Evolutionary conservation across 2,329 filamentous ascomycete species (phyloP).

Genomic region (Colletotrichum sp.): DNA sequence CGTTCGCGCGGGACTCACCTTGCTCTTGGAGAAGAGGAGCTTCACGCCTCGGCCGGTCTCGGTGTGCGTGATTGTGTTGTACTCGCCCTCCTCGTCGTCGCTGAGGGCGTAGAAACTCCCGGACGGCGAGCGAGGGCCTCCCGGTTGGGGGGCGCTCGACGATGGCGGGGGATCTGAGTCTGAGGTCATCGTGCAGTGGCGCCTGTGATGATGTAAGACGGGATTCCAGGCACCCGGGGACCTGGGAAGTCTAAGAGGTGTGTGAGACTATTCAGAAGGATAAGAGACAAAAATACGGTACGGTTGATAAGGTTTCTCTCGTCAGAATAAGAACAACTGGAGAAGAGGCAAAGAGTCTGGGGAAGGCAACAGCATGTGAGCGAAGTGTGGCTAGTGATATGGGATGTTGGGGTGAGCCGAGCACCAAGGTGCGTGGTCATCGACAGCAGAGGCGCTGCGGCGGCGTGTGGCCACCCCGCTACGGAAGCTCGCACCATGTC

Average conservation of each 20-base stretch:
- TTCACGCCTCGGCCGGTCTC: slow-evolving; percentile 85
- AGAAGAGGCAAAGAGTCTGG: neutral
- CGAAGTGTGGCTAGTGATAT: slow-evolving; percentile 14
- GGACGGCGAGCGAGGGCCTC: slow-evolving; percentile 69
- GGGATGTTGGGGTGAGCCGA: neutral
- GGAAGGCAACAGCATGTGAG: slow-evolving; percentile 8
- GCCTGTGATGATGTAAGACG: slow-evolving; percentile 3
- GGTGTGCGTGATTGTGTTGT: slow-evolving; percentile 88
- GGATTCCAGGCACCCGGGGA: slow-evolving; percentile 2
- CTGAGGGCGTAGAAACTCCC: slow-evolving; percentile 95
- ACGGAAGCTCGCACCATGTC: slow-evolving; percentile 17
- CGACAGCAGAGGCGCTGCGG: neutral
- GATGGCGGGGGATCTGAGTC: slow-evolving; percentile 19
- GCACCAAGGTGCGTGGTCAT: neutral
- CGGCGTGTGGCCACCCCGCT: slow-evolving; percentile 15
- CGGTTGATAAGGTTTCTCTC: neutral
- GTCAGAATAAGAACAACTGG: neutral
- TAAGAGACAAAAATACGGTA: neutral
- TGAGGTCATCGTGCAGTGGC: slow-evolving; percentile 22
- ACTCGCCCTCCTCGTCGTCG: slow-evolving; percentile 94
- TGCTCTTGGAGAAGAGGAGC: slow-evolving; percentile 94
- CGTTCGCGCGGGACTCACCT: slow-evolving; percentile 56
- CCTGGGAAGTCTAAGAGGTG: neutral
- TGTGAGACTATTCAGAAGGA: neutral
- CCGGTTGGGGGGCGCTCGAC: slow-evolving; percentile 26